Percentiles rank a stretch among this genome's conserved stretches.
Conservation (phyloP, 2,329 filamentous ascomycete genomes). For the Curvularia spicifera region DNA sequence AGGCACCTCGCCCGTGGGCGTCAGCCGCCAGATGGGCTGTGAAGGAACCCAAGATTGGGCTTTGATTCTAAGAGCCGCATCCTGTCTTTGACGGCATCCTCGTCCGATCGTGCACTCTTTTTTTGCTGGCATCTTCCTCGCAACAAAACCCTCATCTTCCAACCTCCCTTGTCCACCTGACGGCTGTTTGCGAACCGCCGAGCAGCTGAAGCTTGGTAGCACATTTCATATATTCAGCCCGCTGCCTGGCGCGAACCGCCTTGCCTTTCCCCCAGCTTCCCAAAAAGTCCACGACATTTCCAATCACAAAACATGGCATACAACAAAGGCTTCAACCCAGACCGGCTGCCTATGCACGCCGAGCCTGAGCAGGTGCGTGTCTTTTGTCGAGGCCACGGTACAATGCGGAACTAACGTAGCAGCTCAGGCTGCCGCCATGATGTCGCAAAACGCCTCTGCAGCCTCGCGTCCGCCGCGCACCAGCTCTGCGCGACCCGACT, state of each 20-base stretch:
- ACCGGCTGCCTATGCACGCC: conserved; percentile 89
- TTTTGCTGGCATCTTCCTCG: conserved; percentile 13
- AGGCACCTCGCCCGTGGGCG: conserved; percentile 11
- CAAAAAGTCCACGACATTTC: conserved; percentile 1
- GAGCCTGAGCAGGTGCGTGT: conserved; percentile 71
- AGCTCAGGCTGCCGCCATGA: conserved; percentile 52
- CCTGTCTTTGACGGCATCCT: conserved; percentile 7
- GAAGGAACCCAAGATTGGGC: conserved; percentile 29
- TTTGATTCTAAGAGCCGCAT: conserved; percentile 19
- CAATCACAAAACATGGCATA: conserved; percentile 74
- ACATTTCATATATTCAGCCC: conserved; percentile 28
- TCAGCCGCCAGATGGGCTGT: conserved; percentile 40
- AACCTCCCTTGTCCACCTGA: conserved; percentile 9
- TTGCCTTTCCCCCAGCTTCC: conserved; percentile 5
- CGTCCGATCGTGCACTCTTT: conserved; percentile 1
- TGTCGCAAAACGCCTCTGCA: conserved; percentile 33
- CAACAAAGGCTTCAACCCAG: conserved; percentile 90
- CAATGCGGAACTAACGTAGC: conserved; percentile 12
- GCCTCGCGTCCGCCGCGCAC: conserved; percentile 43
- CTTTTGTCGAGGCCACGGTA: conserved; percentile 28
- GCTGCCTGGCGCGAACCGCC: conserved; percentile 6
- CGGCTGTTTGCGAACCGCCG: conserved; percentile 8
- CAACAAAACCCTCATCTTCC: not conserved
- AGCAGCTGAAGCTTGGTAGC: conserved; percentile 20
- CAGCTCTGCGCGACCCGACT: conserved; percentile 48